phyloP scores from a whole-genome alignment of 1,139 yeast species.

The Pichia cactophila region DNA sequence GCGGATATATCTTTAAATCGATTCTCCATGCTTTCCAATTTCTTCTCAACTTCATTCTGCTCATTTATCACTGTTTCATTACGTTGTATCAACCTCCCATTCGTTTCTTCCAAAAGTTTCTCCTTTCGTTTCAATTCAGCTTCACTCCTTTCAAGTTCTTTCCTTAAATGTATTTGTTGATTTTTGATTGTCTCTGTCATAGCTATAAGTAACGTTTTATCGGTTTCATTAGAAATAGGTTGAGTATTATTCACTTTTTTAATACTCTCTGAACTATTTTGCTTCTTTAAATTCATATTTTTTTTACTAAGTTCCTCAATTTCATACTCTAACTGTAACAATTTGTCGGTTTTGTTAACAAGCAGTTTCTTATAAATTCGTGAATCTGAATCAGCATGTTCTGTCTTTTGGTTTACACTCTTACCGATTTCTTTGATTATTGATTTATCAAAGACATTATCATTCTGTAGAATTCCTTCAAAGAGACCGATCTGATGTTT shows the following conservation, averaged over 20 bases:
- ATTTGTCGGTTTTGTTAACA: slow-evolving; percentile 10
- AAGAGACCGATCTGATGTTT: background rate
- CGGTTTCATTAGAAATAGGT: background rate
- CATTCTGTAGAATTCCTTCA: background rate
- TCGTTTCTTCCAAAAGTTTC: background rate
- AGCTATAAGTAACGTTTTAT: background rate
- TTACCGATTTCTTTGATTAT: background rate
- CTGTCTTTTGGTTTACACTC: background rate
- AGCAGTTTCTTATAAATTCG: slow-evolving; percentile 8
- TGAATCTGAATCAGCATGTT: slow-evolving; percentile 6
- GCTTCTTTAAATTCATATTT: background rate
- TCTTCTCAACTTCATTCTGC: slow-evolving; percentile 7
- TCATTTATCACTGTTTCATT: slow-evolving; percentile 3
- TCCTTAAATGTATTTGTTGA: slow-evolving; percentile 3
- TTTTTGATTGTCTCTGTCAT: slow-evolving; percentile 7
- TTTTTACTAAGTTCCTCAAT: background rate
- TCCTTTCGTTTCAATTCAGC: slow-evolving; percentile 1
- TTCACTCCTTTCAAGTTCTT: slow-evolving; percentile 8
- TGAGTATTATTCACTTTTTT: background rate
- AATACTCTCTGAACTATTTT: background rate
- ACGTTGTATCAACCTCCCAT: background rate
- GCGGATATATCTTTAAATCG: background rate
- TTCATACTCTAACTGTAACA: slow-evolving; percentile 7
- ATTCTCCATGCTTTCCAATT: slow-evolving; percentile 2
- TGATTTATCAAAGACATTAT: background rate